Evolutionary conservation across 371 early-diverging fungal species (phyloP), one percentile per base, ranked within the genome.

Genomic region (Actinomortierella wolfii): DNA sequence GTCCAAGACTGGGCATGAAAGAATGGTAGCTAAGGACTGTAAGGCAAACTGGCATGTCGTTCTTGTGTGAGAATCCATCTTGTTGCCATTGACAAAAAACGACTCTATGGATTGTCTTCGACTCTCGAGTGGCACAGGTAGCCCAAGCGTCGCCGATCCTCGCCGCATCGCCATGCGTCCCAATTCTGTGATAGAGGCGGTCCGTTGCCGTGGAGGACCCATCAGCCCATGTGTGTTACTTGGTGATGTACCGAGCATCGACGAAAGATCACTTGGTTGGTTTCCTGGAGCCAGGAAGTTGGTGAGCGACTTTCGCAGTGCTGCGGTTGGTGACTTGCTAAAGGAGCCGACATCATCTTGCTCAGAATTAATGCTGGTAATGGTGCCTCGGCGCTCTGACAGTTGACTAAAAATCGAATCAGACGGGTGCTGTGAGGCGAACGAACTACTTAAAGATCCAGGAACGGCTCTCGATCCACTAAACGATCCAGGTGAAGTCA

Each of bases 161-260:
- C 73, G 48, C 40, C 73, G 42, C 63, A 71, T 71, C 3, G 73
- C 73, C 50, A 66, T 66, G 21, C 66, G 73, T 39, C 73, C 73
- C 6, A 71, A 56, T 17, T 65, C 66, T 34, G 66, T 71, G 51
- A 71, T 65, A 9, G 66, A 66, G 2, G 66, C 73, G 54, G 66
- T 66, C 49, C 73, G 57, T 23, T 71, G 73, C 28, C 73, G 56
- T n/a, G 73, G 51, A 6, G 34, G 34, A 11, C 34, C 34, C 34
- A 34, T 34, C 34, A 34, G 34, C 11, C 34, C 34, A 34, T 34
- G 34, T 34, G 11, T 34, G 34, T 34, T 34, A 11, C 11, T 34
- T 4, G 34, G 34, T 34, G 34, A 34, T 4, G 7, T 11, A 34
- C 11, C 7, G 34, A 34, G 34, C 34, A 34, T 34, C 11, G 34